Percentiles rank a stretch among this genome's conserved stretches.
phyloP scores from a whole-genome alignment of 2,329 filamentous ascomycete genomes.

The Penicillium olsonii region DNA sequence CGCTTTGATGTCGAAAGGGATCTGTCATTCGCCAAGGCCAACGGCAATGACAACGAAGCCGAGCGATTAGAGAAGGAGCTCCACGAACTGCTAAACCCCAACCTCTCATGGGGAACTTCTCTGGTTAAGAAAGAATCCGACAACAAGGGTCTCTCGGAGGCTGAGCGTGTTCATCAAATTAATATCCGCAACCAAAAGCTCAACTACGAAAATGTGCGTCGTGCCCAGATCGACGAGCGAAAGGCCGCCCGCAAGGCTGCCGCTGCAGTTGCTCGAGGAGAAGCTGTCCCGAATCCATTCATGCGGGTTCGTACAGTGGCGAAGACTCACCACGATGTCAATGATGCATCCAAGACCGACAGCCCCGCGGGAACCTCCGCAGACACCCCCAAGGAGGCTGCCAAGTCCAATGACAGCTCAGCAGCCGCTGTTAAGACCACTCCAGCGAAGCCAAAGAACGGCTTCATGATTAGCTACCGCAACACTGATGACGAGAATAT shows the following conservation, averaged over 20 bases:
- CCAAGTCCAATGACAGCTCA: conserved; percentile 54
- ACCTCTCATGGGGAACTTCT: conserved; percentile 71
- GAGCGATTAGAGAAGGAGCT: conserved; percentile 53
- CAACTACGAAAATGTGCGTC: conserved; percentile 87
- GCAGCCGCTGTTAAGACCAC: conserved; percentile 48
- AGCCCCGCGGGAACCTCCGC: conserved; percentile 19
- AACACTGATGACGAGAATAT: conserved; percentile 93
- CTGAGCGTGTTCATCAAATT: conserved; percentile 78
- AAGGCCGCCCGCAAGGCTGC: conserved; percentile 62
- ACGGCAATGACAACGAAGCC: conserved; percentile 62
- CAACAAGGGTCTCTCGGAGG: conserved; percentile 60
- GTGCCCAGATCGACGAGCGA: conserved; percentile 82
- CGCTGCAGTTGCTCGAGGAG: conserved; percentile 63
- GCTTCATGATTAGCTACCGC: conserved; percentile 70
- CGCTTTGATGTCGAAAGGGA: conserved; percentile 67
- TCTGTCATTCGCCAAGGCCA: conserved; percentile 65
- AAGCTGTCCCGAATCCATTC: conserved; percentile 56
- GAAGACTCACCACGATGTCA: conserved; percentile 68
- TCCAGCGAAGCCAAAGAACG: conserved; percentile 43
- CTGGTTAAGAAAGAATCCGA: conserved; percentile 57
- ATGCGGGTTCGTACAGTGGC: conserved; percentile 67
- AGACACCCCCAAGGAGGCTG: conserved; percentile 49
- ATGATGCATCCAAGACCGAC: conserved; percentile 31
- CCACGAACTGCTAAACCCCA: conserved; percentile 53
- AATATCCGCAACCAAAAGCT: conserved; percentile 82